These are phyloP conservation scores for Quaeritorhiza haematococci DNA, from an alignment of 371 early-diverging fungal species.

Conservation along the genomic window DNA sequence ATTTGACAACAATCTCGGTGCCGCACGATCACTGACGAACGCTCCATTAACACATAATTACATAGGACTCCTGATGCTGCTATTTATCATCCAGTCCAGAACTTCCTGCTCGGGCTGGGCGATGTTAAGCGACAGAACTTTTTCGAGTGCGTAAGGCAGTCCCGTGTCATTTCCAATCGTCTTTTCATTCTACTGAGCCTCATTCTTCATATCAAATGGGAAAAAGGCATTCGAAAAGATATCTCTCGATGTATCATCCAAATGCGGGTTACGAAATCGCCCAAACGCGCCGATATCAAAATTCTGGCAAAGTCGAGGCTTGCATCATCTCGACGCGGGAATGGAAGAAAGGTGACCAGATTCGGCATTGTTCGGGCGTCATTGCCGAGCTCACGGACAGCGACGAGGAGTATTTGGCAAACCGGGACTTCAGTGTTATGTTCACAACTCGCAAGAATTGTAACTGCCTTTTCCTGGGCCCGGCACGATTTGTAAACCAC, in stretches of 20 bases:
- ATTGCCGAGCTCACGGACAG: slow-evolving; percentile 64
- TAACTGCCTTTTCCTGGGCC: slow-evolving; percentile 86
- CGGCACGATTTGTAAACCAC: slow-evolving; percentile 93
- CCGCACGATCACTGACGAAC: too few relatives aligned
- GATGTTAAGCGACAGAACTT: too few relatives aligned
- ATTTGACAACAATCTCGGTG: too few relatives aligned
- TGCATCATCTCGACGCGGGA: slow-evolving; percentile 75
- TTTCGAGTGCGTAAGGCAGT: too few relatives aligned
- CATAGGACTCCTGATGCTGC: too few relatives aligned
- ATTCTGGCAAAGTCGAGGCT: slow-evolving; percentile 70
- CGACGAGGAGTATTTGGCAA: slow-evolving; percentile 65
- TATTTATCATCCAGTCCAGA: too few relatives aligned
- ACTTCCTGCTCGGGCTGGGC: too few relatives aligned
- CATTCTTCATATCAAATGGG: too few relatives aligned
- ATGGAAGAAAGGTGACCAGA: slow-evolving; percentile 70
- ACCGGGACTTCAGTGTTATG: slow-evolving; percentile 86
- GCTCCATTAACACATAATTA: too few relatives aligned
- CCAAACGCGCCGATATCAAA: slow-evolving; percentile 66
- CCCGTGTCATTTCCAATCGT: too few relatives aligned
- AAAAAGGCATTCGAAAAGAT: slow-evolving; percentile 60
- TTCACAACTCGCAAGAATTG: slow-evolving; percentile 64
- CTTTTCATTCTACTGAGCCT: too few relatives aligned
- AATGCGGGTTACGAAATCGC: slow-evolving; percentile 74
- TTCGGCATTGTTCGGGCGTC: slow-evolving; percentile 72
- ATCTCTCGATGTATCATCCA: slow-evolving; percentile 72